These are phyloP conservation scores for Colletotrichum acutatum DNA, from an alignment of 2,329 filamentous ascomycete genomes.

Conservation along the genomic window DNA sequence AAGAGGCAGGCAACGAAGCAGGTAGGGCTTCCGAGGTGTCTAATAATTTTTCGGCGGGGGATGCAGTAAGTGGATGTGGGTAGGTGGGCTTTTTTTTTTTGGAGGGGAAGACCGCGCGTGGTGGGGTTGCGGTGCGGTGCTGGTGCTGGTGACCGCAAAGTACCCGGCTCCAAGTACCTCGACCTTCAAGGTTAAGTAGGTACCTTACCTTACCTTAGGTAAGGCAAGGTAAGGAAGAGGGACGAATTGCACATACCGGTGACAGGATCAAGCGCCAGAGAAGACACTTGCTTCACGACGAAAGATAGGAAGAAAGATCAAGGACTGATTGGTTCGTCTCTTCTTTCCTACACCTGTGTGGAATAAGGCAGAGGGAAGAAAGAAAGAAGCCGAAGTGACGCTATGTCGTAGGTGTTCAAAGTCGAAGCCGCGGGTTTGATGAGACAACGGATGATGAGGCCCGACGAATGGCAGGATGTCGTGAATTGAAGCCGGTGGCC, in stretches of 20 bases:
- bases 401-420: not conserved
- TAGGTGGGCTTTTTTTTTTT: constrained; percentile 32
- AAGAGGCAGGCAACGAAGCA: constrained; percentile 5
- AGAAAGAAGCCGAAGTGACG: not conserved
- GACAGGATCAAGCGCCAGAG: no score
- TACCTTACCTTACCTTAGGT: not conserved
- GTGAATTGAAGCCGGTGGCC: not conserved
- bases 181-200: not conserved
- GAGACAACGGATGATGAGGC: not conserved
- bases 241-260: no score
- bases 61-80: constrained; percentile 33
- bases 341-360: not conserved
- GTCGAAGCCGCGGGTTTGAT: not conserved
- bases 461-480: not conserved
- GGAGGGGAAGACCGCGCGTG: constrained; percentile 29
- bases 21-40: constrained; percentile 35
- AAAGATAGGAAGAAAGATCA: not conserved
- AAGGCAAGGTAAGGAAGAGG: no score
- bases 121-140: constrained; percentile 26
- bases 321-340: not conserved
- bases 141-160: constrained; percentile 21
- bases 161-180: constrained; percentile 22
- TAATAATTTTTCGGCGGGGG: constrained; percentile 36
- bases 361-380: not conserved
- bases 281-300: no score